phyloP scores from a whole-genome alignment of 2,329 filamentous ascomycete genomes.

The Xylariaceae sp. region DNA sequence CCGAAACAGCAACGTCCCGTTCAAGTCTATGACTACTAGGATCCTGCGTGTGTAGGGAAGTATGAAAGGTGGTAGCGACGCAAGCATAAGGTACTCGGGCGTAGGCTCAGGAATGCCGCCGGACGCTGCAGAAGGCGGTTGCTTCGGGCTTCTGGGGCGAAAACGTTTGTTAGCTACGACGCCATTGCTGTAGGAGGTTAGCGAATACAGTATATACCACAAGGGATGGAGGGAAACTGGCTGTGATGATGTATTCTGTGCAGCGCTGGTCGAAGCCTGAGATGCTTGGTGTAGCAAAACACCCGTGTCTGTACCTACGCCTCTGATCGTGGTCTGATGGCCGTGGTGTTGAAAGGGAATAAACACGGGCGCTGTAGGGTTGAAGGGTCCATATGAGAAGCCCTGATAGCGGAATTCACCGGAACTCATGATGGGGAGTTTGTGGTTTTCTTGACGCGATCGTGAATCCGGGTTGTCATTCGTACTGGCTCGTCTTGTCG shows the following conservation, averaged over 20 bases:
- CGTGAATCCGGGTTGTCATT: not conserved
- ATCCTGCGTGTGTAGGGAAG: constrained; percentile 60
- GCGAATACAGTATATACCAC: too few relatives aligned
- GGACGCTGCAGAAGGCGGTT: constrained; percentile 41
- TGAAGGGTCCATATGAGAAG: not conserved
- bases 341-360: not conserved
- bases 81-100: constrained; percentile 60
- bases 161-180: not conserved
- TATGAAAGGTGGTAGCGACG: constrained; percentile 47
- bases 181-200: too few relatives aligned
- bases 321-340: too few relatives aligned
- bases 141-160: constrained; percentile 8
- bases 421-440: not conserved
- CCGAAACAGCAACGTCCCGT: constrained; percentile 84
- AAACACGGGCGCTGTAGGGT: not conserved
- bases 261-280: not conserved
- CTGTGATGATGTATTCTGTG: not conserved
- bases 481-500: not conserved
- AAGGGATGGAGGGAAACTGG: not conserved
- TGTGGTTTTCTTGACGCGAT: not conserved
- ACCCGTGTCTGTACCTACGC: too few relatives aligned
- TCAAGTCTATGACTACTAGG: constrained; percentile 87
- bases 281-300: not conserved
- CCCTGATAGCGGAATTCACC: not conserved
- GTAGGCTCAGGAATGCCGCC: constrained; percentile 65